Evolutionary conservation across 202 grass and related monocot genomes (phyloP), one percentile per base, ranked within the genome.

Genomic region (Tripidium arundinaceum): DNA sequence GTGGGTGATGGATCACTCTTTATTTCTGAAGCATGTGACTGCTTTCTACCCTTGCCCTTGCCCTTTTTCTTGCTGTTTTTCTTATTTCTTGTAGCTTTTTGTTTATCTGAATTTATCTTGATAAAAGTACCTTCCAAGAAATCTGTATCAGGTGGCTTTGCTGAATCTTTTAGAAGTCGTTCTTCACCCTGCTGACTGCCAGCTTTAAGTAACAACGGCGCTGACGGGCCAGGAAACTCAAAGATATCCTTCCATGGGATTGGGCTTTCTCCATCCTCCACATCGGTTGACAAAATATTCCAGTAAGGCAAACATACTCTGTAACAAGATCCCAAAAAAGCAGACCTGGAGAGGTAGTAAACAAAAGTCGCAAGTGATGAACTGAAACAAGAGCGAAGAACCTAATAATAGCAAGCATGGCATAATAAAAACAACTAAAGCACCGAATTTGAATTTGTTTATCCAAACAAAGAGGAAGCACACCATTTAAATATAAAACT

Each of bases 111-210:
- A 74, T 33, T 12, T 21, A 37, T 37, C 28, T 74, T 74, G 47
- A 24, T 12, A 37, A 8, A 74, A 14, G 47, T 55, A 36, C 70
- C 70, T 54, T 73, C 70, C 70, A 74, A 57, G 19, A 74, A 74
- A 55, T 55, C 47, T 28, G 25, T 15, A 15, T 27, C 58, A 62
- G 58, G 12, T 62, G 58, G 11, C 11, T 24, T 59, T 2, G 24
- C 25, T 61, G 24, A 28, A 61, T 61, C 25, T 14, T 27, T 14
- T 27, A 28, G 57, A 60, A 25, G 24, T 6, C 2, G 22, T 25
- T 0, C 25, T 28, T 61, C 3, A 61, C 25, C 58, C 24, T 27
- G 4, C n/a, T 5, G 19, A 68, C n/a, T 24, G 37, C 19, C 2
- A 21, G 10, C 33, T 11, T 19, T 0, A 22, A 6, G 11, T 5